Conservation (phyloP, 352 stramenopile species). For the Globisporangium paddicum region DNA sequence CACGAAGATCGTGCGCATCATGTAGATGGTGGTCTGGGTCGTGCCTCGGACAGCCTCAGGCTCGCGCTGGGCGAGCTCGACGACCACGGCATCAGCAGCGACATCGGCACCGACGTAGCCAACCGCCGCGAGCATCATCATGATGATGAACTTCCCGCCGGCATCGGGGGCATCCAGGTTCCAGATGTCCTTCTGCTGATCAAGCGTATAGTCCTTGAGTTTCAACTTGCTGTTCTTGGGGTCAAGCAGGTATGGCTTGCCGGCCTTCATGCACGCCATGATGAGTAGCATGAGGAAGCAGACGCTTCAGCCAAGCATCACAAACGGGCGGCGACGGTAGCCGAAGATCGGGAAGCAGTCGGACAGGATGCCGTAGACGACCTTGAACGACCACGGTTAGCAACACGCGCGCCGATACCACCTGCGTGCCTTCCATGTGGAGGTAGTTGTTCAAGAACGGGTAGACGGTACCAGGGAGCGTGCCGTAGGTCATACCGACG, state of each 20-base stretch:
- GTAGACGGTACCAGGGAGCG: not conserved
- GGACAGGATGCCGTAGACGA: not conserved
- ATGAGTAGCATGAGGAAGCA: not conserved
- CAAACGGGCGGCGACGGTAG: not conserved
- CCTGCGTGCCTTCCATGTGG: not conserved
- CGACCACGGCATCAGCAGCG: not conserved
- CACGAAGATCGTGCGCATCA: too few relatives aligned
- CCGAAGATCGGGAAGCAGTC: not conserved
- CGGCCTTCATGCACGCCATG: not conserved
- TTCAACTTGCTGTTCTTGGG: not conserved
- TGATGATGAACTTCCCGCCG: not conserved
- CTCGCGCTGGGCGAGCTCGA: not conserved
- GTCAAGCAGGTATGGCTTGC: not conserved
- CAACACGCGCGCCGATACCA: not conserved
- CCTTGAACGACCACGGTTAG: not conserved
- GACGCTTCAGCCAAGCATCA: not conserved
- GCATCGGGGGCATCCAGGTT: not conserved
- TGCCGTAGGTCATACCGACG: not conserved
- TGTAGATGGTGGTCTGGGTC: not conserved
- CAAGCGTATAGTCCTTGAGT: not conserved
- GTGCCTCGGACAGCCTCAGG: not conserved
- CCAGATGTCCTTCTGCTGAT: not conserved
- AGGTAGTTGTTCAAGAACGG: not conserved
- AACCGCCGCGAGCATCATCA: not conserved
- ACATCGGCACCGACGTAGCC: not conserved